Conservation (phyloP, 2,329 filamentous ascomycete genomes). For the Escovopsis sp. region DNA sequence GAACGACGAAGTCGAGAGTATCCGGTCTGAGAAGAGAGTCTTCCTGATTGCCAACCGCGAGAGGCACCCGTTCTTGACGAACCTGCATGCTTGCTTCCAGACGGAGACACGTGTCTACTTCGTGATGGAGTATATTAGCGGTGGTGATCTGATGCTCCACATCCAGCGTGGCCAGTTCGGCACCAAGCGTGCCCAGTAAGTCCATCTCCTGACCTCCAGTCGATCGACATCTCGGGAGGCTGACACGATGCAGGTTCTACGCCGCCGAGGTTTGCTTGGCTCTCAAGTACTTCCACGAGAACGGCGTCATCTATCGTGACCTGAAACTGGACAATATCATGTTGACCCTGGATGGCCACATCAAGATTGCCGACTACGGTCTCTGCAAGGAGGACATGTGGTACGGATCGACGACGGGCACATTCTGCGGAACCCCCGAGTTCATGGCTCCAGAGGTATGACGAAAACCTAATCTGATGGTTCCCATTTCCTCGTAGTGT, state of each 20-base stretch:
- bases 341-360: slow-evolving; percentile 85
- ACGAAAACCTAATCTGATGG: background rate
- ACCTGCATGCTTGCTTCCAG: slow-evolving; percentile 94
- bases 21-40: slow-evolving; percentile 91
- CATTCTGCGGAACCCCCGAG: slow-evolving; percentile 97
- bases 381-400: slow-evolving; percentile 99
- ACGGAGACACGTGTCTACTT: slow-evolving; percentile 98
- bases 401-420: slow-evolving; percentile 93
- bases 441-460: slow-evolving; percentile 96
- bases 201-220: slow-evolving; percentile 10
- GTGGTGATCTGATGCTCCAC: slow-evolving; percentile 97
- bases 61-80: slow-evolving; percentile 88
- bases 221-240: background rate
- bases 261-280: slow-evolving; percentile 94
- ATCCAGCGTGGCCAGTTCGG: slow-evolving; percentile 96
- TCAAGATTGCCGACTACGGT: slow-evolving; percentile 98
- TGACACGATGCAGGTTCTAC: slow-evolving; percentile 56
- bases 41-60: slow-evolving; percentile 96
- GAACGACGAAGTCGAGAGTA: slow-evolving; percentile 97
- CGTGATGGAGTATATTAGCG: slow-evolving; percentile 98
- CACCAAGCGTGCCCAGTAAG: slow-evolving; percentile 86
- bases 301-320: slow-evolving; percentile 97
- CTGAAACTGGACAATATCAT: slow-evolving; percentile 89
- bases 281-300: slow-evolving; percentile 98
- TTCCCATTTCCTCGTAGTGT: too few species aligned